Evolutionary conservation across 1,284 basidiomycete species (phyloP).

Genomic region (Prillingera fragicola): DNA sequence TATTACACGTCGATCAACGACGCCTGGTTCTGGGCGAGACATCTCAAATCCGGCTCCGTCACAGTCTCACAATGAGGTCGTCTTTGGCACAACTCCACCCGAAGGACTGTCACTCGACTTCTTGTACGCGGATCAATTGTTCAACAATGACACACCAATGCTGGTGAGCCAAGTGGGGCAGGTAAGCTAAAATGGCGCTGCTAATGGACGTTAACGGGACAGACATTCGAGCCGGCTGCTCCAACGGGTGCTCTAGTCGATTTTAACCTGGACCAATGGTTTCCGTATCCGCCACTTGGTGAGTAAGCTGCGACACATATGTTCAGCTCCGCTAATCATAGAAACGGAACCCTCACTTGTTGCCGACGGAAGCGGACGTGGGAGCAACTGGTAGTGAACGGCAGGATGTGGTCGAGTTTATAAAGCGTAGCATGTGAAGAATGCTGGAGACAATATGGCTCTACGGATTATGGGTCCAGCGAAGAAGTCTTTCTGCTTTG

Average conservation of each 20-base stretch:
- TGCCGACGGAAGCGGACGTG: too few species aligned
- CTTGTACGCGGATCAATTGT: conserved; percentile 36
- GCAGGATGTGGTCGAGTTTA: too few species aligned
- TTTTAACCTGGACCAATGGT: conserved; percentile 33
- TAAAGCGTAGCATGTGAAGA: too few species aligned
- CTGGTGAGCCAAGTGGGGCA: background rate
- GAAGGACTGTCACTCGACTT: conserved; percentile 26
- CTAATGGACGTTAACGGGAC: too few species aligned
- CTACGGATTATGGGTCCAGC: conserved; percentile 40
- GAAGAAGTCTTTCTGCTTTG: conserved; percentile 44
- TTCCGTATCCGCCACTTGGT: conserved; percentile 39
- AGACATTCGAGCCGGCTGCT: too few species aligned
- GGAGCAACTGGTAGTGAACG: too few species aligned
- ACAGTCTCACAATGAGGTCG: background rate
- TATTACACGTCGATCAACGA: background rate
- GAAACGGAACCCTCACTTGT: too few species aligned
- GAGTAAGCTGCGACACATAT: too few species aligned
- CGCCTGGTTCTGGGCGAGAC: background rate
- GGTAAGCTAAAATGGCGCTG: background rate
- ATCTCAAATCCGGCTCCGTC: background rate
- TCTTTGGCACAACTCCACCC: background rate
- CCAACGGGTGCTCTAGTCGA: conserved; percentile 3
- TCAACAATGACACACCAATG: conserved; percentile 11
- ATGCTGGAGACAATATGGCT: background rate
- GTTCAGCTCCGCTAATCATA: too few species aligned